Base-by-base conservation (phyloP, 306 rosid genomes). In the Malus orientalis region DNA sequence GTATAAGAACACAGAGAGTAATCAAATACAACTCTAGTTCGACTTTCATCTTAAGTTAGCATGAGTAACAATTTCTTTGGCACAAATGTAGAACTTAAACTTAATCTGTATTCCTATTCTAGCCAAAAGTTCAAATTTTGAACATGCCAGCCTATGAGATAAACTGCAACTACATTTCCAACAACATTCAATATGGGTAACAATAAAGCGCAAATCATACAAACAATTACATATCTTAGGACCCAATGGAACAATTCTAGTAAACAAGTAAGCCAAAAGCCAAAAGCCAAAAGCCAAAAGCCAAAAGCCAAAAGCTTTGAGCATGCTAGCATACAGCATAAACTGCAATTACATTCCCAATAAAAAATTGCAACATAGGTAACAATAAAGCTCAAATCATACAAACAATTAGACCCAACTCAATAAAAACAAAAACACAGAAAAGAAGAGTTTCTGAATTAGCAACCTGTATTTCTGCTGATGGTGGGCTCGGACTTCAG, bases 401-500 rank as follows among this genome's bases (percentile, higher is more conserved):
- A 49, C 55, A 49, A 49, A 47, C 33, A 58, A n/a, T 42, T 45
- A 23, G 16, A 58, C 29, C 38, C 27, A 22, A 54, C 42, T 23
- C 5, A 19, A 36, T 2, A 29, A 18, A 47, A 40, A 11, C 20
- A 47, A 22, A 73, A 67, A 8, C 22, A 30, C 69, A 61, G n/a
- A 59, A 38, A 60, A 6, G 1, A 16, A 4, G 16, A 36, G 33
- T 25, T 69, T 10, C 30, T 14, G 61, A 67, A 4, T 70, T 49
- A 11, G 9, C 23, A 69, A 95, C 97, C 91, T 95, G 85, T 92
- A 95, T 81, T 92, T 95, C 25, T 86, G 87, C 36, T 87, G 91
- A 72, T 88, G 85, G 6, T 76, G 83, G 85, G 91, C 85, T 82
- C 89, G 89, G 69, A 87, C 92, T 86, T 95, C 98, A 71, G 98